Evolutionary conservation across 495 filamentous ascomycete species (phyloP), one percentile per base, ranked within the genome.

Genomic region (Penicillium canariense): DNA sequence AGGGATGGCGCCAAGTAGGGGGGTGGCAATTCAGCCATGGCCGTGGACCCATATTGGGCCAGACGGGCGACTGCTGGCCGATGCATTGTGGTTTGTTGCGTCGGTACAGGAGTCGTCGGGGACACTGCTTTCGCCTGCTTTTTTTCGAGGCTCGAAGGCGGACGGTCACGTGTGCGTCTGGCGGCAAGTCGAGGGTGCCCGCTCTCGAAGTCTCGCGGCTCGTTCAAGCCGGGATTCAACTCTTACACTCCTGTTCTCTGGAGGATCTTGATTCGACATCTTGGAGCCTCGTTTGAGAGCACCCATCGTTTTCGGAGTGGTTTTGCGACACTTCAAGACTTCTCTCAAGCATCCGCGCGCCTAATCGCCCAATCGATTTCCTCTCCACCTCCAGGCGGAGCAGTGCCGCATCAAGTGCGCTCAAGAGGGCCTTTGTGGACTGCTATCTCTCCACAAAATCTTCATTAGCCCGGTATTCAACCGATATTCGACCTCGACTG

Each of bases 1-100:
- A 76, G 67, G 11, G 74, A 75, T 14, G 75, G 75, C 23, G 74
- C 75, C 36, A 78, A 65, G 34, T 76, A 78, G 10, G 72, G 59
- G 38, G 74, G 73, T 42, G 75, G 75, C 49, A 77, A 56, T 56
- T 75, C 71, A 42, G 60, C 65, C 54, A 74, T 52, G 34, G 62
- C 65, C 43, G 68, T 43, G 14, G 55, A 55, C 25, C 69, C 69
- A 52, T 75, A 66, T 50, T 66, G 65, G 58, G 67, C 67, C 42
- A 75, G 56, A 35, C 70, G 71, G 43, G 63, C 36, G 43, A 72
- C 48, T 5, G 65, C 65, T 55, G 75, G 66, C 38, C 69, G 69
- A 59, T 76, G 69, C 75, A 76, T 78, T 40, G 61, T 67, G 65
- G 59, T 50, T 48, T 40, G 35, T 12, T 51, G 45, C 48, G 63